Evolutionary conservation across 208 protist genomes (phyloP), one percentile per base, ranked within the genome.

Genomic region (Angomonas ambiguus): DNA sequence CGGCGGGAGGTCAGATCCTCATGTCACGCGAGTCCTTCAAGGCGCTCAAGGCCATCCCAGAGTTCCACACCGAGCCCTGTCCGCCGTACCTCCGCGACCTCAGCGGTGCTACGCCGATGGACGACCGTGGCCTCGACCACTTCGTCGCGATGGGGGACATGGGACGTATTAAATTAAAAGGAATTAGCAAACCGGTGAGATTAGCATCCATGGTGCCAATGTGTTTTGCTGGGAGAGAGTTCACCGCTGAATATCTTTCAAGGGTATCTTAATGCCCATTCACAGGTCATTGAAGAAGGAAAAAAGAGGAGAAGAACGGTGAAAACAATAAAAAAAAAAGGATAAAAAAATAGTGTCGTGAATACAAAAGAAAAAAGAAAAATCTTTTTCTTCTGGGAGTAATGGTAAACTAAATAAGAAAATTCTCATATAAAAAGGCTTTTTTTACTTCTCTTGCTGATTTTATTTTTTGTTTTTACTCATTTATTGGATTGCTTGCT

Each of bases 1-100:
- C 82, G 3, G 80, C 84, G 31, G 92, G 91, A 24, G 94, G 90
- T 1, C 87, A 96, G 65, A 93, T 94, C 45, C 63, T 88, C 25
- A 75, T 92, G 70, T 93, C 82, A 28, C 76, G 76, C 0, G 62
- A 88, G 45, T 85, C 75, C 18, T 87, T 83, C 24, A 68, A 87
- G 72, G 62, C 74, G 20, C 76, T 90, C n/a, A 82, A 77, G 68
- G 71, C 69, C 13, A 82, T 84, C 24, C 77, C 79, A 2, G 79
- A 63, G 18, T 87, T 90, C 60, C 72, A 80, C 51, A 67, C 77
- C 58, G 74, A 93, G 56, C 83, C 86, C 30, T 85, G 75, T 53
- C 68, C 74, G 24, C 55, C 72, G 20, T 69, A 85, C 24, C 67
- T 62, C 1, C 62, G 67, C 1, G 72, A 73, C 38, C 38, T 73